These are phyloP conservation scores for Aspergillus carlsbadensis DNA, from an alignment of 495 filamentous ascomycete species.

Conservation along the genomic window DNA sequence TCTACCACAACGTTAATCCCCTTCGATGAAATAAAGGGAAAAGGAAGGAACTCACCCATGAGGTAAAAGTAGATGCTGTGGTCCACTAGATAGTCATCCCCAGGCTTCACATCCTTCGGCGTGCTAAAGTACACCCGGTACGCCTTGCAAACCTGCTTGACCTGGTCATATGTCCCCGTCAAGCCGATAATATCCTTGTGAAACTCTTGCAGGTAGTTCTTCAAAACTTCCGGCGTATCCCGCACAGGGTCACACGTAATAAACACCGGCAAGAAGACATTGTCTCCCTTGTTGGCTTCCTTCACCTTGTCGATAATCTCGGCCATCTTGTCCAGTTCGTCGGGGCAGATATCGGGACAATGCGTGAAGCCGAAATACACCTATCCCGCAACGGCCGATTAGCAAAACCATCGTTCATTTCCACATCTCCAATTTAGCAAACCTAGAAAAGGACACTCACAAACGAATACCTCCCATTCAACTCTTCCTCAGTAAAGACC, in stretches of 20 bases:
- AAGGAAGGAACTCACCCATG: conserved; percentile 68
- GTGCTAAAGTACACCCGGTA: conserved; percentile 98
- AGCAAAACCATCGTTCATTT: no score
- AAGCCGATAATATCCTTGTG: conserved; percentile 84
- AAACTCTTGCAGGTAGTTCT: conserved; percentile 86
- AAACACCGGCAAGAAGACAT: conserved; percentile 72
- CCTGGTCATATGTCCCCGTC: conserved; percentile 89
- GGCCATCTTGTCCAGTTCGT: conserved; percentile 99
- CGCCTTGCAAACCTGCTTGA: conserved; percentile 87
- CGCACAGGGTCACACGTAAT: conserved; percentile 93
- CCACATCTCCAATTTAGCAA: no score
- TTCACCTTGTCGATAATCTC: conserved; percentile 82
- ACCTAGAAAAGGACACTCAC: conserved; percentile 44
- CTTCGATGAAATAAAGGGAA: no score
- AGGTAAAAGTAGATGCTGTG: conserved; percentile 99
- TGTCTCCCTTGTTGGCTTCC: conserved; percentile 43
- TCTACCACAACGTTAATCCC: conserved; percentile 46
- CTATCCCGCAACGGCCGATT: conserved; percentile 32
- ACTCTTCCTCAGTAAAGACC: conserved; percentile 68
- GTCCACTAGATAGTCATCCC: conserved; percentile 96
- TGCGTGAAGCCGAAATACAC: conserved; percentile 98
- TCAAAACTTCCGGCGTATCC: conserved; percentile 81
- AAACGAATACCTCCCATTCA: conserved; percentile 85
- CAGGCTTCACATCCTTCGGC: conserved; percentile 78
- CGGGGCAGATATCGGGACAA: conserved; percentile 98